phyloP scores from a whole-genome alignment of 2,329 filamentous ascomycete species.

The Grosmannia clavigera region DNA sequence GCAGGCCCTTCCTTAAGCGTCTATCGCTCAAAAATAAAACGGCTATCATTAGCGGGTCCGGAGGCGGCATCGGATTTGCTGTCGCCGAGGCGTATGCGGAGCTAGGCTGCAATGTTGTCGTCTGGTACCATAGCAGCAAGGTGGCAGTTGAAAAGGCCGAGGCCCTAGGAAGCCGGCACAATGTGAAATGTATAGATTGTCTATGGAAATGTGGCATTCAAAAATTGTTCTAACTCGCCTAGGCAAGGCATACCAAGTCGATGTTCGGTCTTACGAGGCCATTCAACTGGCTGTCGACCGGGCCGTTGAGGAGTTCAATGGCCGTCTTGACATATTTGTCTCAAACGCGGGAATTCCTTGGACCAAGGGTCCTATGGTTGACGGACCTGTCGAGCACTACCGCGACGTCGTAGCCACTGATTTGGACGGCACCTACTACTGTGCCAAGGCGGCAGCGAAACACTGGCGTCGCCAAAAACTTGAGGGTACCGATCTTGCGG shows the following conservation, averaged over 20 bases:
- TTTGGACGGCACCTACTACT: conserved; percentile 66
- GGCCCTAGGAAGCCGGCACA: conserved; percentile 51
- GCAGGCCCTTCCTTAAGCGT: conserved; percentile 41
- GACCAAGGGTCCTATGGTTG: conserved; percentile 55
- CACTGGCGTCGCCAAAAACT: conserved; percentile 60
- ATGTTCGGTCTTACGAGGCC: conserved; percentile 40
- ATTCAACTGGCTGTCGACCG: conserved; percentile 36
- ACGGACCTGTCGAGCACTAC: conserved; percentile 54
- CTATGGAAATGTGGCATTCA: background rate
- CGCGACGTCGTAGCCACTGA: conserved; percentile 57
- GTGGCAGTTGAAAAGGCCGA: conserved; percentile 48
- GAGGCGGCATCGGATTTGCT: conserved; percentile 52
- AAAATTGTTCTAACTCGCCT: background rate
- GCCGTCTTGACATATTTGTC: conserved; percentile 63
- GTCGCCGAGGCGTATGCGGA: conserved; percentile 55
- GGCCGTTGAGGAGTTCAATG: conserved; percentile 54
- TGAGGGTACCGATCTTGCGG: conserved; percentile 49
- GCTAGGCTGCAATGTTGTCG: conserved; percentile 58
- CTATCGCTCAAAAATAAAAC: conserved; percentile 60
- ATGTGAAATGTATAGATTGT: conserved; percentile 47
- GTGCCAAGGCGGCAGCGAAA: conserved; percentile 53
- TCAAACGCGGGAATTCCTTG: conserved; percentile 68
- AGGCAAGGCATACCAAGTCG: conserved; percentile 50
- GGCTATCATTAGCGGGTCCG: conserved; percentile 56
- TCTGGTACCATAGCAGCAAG: conserved; percentile 61